Evolutionary conservation across 2,329 filamentous ascomycete species (phyloP), one percentile per base, ranked within the genome.

Genomic region (Pseudocercospora musae): DNA sequence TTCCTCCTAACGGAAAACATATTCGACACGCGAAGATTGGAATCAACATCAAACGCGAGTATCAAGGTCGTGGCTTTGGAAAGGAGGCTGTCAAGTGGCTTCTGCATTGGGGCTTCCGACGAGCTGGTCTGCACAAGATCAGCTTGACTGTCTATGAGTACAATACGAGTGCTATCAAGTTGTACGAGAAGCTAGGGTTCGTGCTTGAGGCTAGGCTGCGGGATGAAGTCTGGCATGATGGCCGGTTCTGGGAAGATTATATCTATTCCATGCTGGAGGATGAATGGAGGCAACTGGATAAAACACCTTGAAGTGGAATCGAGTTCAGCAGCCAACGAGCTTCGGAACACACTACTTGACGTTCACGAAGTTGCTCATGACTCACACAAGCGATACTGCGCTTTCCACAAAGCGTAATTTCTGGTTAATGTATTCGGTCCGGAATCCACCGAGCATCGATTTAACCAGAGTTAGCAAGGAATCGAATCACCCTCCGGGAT

Each of bases 141-240:
- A 40, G 68, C 8, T 72, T 82, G 9, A 64, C 69, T 7, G 75
- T 76, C 0, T 74, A 77, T 15, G 74, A 69, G 11, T 82, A 75
- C 60, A 83, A 82, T 49, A 69, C 71, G 23, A 72, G 77, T 0
- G 80, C 77, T 0, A 57, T 73, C 15, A 70, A 74, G 18, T 55
- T 82, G 66, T 82, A 82, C 61, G 70, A 77, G 65, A 73, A 73
- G 42, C 58, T 82, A 13, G 80, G 80, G 0, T 82, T 83, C 62
- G 73, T 73, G 46, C 64, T 72, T 3, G 80, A 82, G 60, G 79
- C 79, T 0, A 70, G 77, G 4, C 71, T 70, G 57, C 72, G 79
- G 46, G 76, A 82, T 68, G 68, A 71, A 1, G 60, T 79, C 8
- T 81, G 75, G 72, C 72, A 76, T 64, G 74, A 81, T 59, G 73